Evolutionary conservation across 2,329 filamentous ascomycete genomes (phyloP).

Genomic region (Aspergillus uvarum): DNA sequence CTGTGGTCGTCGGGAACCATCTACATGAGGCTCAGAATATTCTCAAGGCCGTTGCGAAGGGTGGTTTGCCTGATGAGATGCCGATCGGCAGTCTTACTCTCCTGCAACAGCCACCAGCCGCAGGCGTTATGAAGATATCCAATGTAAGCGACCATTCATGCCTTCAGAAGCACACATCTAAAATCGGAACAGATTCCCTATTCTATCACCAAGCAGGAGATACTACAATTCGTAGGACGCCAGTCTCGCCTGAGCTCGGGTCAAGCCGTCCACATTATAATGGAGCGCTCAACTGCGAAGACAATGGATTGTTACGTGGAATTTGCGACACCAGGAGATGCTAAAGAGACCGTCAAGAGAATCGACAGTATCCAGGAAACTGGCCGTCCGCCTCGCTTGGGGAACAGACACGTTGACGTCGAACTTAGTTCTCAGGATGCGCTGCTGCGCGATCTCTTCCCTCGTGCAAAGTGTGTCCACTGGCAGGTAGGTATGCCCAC

Average conservation of each 20-base stretch:
- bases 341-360: constrained; percentile 37
- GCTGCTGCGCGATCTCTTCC: constrained; percentile 54
- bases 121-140: constrained; percentile 37
- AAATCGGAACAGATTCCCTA: constrained; percentile 48
- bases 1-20: not conserved
- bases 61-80: constrained; percentile 23
- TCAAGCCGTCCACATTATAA: constrained; percentile 55
- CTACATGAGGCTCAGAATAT: not conserved
- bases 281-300: constrained; percentile 58
- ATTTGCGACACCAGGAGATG: constrained; percentile 40
- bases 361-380: constrained; percentile 37
- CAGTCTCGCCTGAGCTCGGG: constrained; percentile 44
- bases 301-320: constrained; percentile 57
- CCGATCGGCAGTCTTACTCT: constrained; percentile 30
- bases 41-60: constrained; percentile 14
- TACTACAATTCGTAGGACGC: constrained; percentile 49
- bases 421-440: constrained; percentile 48
- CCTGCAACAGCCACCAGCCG: constrained; percentile 19
- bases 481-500: constrained; percentile 44
- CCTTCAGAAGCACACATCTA: not conserved
- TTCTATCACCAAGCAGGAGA: constrained; percentile 49
- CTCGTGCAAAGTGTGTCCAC: constrained; percentile 50
- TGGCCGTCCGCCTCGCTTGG: constrained; percentile 45
- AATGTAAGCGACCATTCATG: constrained; percentile 32
- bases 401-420: constrained; percentile 50